Evolutionary conservation across 331 rosid species (phyloP).

Genomic region (Quercus lobata): DNA sequence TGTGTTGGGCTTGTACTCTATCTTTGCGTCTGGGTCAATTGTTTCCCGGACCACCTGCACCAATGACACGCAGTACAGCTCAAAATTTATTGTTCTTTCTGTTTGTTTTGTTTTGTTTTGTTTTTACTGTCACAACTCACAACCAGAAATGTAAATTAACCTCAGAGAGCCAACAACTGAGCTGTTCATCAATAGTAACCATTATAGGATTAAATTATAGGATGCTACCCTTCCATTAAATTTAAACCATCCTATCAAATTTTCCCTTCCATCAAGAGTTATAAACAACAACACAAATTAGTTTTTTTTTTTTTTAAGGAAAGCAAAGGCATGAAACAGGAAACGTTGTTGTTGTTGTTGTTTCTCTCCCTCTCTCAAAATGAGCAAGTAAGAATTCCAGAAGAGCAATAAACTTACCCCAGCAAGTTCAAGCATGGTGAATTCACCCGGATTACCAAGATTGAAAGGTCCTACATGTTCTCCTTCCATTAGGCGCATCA

Average conservation of each 20-base stretch:
- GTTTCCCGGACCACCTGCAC: constrained; percentile 90
- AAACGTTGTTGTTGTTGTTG: background rate
- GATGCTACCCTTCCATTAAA: too few species aligned
- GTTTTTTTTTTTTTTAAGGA: background rate
- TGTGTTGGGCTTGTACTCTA: constrained; percentile 77
- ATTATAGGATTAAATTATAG: too few species aligned
- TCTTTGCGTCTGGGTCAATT: constrained; percentile 77
- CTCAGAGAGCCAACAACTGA: too few species aligned
- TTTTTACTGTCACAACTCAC: background rate
- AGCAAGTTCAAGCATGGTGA: constrained; percentile 97
- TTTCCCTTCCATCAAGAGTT: too few species aligned
- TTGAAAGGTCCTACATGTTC: constrained; percentile 97
- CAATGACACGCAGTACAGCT: background rate
- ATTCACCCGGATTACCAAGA: constrained; percentile 94
- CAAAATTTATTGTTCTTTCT: background rate
- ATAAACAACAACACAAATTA: background rate
- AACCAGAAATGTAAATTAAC: background rate
- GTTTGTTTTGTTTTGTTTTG: too few species aligned
- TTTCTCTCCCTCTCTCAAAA: too few species aligned
- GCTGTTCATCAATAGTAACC: too few species aligned
- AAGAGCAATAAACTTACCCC: constrained; percentile 39
- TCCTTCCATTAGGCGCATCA: constrained; percentile 93
- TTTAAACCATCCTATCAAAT: too few species aligned
- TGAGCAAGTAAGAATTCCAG: background rate
- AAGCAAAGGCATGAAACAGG: background rate